phyloP scores from a whole-genome alignment of 139 green algal genomes.

The Tetraselmis chui region DNA sequence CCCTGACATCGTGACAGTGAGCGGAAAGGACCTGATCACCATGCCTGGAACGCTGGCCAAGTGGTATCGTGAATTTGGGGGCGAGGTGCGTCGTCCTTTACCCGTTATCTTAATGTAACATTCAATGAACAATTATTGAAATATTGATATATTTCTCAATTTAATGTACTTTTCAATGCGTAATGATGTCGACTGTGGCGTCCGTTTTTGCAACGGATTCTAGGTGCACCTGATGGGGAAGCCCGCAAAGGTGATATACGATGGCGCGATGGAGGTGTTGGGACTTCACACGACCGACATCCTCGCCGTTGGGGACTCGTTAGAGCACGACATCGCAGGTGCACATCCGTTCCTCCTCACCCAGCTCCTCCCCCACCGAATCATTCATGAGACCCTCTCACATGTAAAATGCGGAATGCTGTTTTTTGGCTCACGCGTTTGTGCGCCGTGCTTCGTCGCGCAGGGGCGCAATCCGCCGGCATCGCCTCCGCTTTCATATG shows the following conservation, averaged over 20 bases:
- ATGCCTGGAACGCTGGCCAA: conserved; percentile 74
- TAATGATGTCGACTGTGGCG: too few species aligned
- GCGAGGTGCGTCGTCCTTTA: conserved; percentile 30
- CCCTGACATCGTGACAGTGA: conserved; percentile 68
- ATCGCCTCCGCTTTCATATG: conserved; percentile 63
- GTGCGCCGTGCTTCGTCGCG: neutral
- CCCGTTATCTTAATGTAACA: too few species aligned
- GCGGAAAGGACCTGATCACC: conserved; percentile 31
- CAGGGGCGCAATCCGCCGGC: conserved; percentile 30
- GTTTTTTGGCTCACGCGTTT: neutral
- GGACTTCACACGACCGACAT: conserved; percentile 25
- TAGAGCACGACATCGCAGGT: conserved; percentile 76
- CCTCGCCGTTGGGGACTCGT: conserved; percentile 65
- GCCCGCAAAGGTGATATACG: conserved; percentile 66
- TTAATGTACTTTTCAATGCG: too few species aligned
- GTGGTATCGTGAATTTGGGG: conserved; percentile 46
- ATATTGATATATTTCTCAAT: too few species aligned
- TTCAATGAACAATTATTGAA: too few species aligned
- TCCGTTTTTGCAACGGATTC: neutral
- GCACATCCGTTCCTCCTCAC: too few species aligned
- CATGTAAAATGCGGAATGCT: too few species aligned
- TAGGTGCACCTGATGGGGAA: conserved; percentile 71
- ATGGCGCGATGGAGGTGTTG: conserved; percentile 38
- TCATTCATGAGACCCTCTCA: too few species aligned
- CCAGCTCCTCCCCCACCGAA: too few species aligned